Percentiles rank a stretch among this genome's conserved stretches.
phyloP scores from a whole-genome alignment of 164 flowering plant genomes.

The Brasenia schreberi region DNA sequence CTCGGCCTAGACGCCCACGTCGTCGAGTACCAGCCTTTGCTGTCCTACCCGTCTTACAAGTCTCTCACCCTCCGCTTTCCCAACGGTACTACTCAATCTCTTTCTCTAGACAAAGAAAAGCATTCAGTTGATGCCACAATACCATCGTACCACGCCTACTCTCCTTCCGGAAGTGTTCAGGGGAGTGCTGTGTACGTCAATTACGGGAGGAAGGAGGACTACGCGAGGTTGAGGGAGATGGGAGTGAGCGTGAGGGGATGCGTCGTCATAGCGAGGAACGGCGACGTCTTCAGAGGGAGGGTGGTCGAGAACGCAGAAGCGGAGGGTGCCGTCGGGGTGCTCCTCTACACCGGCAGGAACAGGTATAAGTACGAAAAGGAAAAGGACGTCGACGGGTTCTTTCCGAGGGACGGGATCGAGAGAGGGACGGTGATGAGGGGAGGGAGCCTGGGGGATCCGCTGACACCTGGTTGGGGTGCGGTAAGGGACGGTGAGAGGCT shows the following conservation, averaged over 20 bases:
- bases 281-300: constrained; percentile 38
- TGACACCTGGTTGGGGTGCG: constrained; percentile 81
- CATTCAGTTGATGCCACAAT: constrained; percentile 15
- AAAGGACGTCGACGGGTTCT: not conserved
- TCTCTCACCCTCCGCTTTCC: constrained; percentile 35
- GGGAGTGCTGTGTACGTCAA: constrained; percentile 55
- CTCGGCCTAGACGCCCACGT: constrained; percentile 33
- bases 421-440: constrained; percentile 67
- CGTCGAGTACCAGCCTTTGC: constrained; percentile 31
- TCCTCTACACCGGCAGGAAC: constrained; percentile 46
- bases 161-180: constrained; percentile 58
- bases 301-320: constrained; percentile 51
- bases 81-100: constrained; percentile 18
- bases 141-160: constrained; percentile 79
- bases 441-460: constrained; percentile 75
- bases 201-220: constrained; percentile 62
- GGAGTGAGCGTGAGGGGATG: constrained; percentile 65
- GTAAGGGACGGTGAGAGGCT: constrained; percentile 55
- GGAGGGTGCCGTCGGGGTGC: constrained; percentile 51
- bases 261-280: constrained; percentile 49
- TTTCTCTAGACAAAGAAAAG: constrained; percentile 20
- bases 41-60: constrained; percentile 51
- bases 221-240: constrained; percentile 23
- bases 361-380: constrained; percentile 1
- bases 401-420: constrained; percentile 28